Conservation (phyloP, 495 filamentous ascomycete species). For the Xylaria sp. region DNA sequence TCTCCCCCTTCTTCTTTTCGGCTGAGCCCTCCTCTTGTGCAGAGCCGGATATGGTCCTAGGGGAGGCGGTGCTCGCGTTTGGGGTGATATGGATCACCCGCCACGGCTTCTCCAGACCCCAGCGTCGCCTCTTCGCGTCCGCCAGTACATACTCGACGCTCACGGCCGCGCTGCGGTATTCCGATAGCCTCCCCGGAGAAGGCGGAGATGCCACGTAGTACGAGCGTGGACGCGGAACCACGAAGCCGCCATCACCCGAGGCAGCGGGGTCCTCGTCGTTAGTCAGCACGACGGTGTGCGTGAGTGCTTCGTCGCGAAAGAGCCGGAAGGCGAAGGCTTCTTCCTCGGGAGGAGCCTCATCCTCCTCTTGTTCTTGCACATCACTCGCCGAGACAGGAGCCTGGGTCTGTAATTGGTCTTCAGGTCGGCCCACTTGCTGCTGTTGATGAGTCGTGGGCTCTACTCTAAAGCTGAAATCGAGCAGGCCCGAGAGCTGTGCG, state of each 20-base stretch:
- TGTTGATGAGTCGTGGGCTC: conserved; percentile 18
- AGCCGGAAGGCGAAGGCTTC: conserved; percentile 60
- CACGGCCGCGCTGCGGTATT: conserved; percentile 51
- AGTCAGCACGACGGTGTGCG: conserved; percentile 46
- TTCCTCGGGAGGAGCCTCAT: conserved; percentile 33
- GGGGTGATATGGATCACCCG: conserved; percentile 51
- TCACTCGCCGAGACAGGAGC: background rate
- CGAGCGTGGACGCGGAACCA: conserved; percentile 48
- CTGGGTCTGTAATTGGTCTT: background rate
- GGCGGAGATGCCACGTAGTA: conserved; percentile 54
- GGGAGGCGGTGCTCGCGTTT: conserved; percentile 2
- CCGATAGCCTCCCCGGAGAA: conserved; percentile 35
- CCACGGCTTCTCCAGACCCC: conserved; percentile 64
- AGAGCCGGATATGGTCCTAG: background rate
- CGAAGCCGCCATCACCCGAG: conserved; percentile 45
- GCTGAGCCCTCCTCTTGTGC: conserved; percentile 11
- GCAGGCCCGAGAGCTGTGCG: conserved; percentile 48
- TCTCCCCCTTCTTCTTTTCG: conserved; percentile 32
- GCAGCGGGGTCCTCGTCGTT: conserved; percentile 34
- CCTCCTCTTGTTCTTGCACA: conserved; percentile 25
- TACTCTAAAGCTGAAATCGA: conserved; percentile 38
- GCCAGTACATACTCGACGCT: conserved; percentile 52
- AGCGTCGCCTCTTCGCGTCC: conserved; percentile 49
- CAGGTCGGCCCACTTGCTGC: conserved; percentile 3
- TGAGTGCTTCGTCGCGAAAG: conserved; percentile 52